Evolutionary conservation across 805 yeast species (phyloP), one percentile per base, ranked within the genome.

Genomic region (Metschnikowia drakensbergensis): DNA sequence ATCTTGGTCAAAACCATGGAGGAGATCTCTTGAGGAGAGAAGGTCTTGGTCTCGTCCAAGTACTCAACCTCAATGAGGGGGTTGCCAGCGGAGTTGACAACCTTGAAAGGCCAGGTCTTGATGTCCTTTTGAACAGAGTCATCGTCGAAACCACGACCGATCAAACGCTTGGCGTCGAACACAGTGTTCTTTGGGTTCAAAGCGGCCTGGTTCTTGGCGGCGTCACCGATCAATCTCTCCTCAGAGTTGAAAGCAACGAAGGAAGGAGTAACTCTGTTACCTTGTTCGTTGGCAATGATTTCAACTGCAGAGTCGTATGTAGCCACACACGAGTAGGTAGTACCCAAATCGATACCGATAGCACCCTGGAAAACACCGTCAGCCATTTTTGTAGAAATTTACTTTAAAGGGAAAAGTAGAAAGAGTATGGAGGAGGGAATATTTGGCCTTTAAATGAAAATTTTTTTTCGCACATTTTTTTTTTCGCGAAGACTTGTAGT

Each of bases 91-190:
- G 71, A 63, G 64, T 71, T 62, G 61, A 71, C 57, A 58, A 72
- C 76, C 62, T 67, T 71, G 68, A 72, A 72, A 53, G 77, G 77
- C 76, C 75, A 72, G 46, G 75, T 65, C 64, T 72, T 71, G 63
- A 72, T 70, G 62, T 72, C 77, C 63, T 69, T 70, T 83, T 80
- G 84, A 53, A 81, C 84, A 57, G 80, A 76, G 64, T 77, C 81
- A 56, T 79, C 84, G 43, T 64, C 69, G 70, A 75, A 79, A 69
- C 74, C 82, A 78, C 81, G 80, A 72, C 84, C 85, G 71, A 72
- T 72, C 64, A 72, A 72, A 68, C 77, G 74, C 68, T 72, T 72
- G 57, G 77, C 77, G 59, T 72, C 77, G 67, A 72, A 72, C 57
- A 72, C 76, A 53, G 77, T 72, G 69, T 72, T 72, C 63, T 63